Conservation (phyloP, 1,284 basidiomycete genomes). For the Moesziomyces parantarcticus region DNA sequence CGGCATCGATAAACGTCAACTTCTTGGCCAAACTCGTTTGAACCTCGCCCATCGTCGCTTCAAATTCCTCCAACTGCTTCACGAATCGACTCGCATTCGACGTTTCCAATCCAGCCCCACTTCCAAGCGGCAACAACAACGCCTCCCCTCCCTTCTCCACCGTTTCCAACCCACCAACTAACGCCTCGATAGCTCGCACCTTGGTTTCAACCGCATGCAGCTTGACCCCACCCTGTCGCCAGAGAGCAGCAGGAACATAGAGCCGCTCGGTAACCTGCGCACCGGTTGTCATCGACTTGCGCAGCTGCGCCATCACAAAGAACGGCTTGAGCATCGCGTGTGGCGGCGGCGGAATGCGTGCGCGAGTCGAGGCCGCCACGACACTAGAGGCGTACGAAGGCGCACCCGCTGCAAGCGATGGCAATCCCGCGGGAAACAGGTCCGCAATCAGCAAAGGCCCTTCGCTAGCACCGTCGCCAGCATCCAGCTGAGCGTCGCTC, state of each 20-base stretch:
- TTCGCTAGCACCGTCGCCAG: not conserved
- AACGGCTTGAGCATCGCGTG: constrained; percentile 46
- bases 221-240: constrained; percentile 81
- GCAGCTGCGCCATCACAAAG: constrained; percentile 31
- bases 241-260: constrained; percentile 88
- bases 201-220: constrained; percentile 83
- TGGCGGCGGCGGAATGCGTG: constrained; percentile 7
- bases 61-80: constrained; percentile 75
- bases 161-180: constrained; percentile 80
- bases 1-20: constrained; percentile 73
- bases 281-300: constrained; percentile 70
- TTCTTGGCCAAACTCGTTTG: constrained; percentile 76
- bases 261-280: constrained; percentile 87
- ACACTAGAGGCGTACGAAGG: constrained; percentile 44
- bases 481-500: not conserved
- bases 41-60: constrained; percentile 83
- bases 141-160: constrained; percentile 69
- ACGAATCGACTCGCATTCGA: constrained; percentile 66
- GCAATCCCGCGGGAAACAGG: constrained; percentile 54
- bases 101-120: constrained; percentile 48
- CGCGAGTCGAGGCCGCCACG: not conserved
- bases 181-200: constrained; percentile 81
- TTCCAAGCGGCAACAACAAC: constrained; percentile 31
- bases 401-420: constrained; percentile 43
- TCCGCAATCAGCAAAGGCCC: constrained; percentile 34